Percentiles rank a stretch among this genome's conserved stretches.
phyloP scores from a whole-genome alignment of 1,284 basidiomycete species.

The Naganishia liquefaciens region DNA sequence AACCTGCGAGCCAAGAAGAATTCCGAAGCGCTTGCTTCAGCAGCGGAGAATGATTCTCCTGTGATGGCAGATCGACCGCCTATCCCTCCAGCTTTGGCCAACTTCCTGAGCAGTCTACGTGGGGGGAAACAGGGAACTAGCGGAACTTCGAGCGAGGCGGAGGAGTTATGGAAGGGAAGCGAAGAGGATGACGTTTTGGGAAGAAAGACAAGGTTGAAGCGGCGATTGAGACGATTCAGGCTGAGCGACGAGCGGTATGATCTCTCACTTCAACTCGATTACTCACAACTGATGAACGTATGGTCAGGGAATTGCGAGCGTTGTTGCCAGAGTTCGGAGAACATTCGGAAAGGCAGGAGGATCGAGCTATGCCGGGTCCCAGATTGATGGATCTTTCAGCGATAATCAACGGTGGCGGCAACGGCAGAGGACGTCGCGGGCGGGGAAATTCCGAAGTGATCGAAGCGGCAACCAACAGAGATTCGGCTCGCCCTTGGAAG shows the following conservation, averaged over 20 bases:
- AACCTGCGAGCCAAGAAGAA: slow-evolving; percentile 24
- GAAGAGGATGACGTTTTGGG: slow-evolving; percentile 58
- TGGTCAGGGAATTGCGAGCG: slow-evolving; percentile 13
- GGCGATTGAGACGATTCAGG: slow-evolving; percentile 26
- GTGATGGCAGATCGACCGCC: slow-evolving; percentile 42
- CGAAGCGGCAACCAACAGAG: slow-evolving; percentile 24
- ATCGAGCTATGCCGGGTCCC: not conserved
- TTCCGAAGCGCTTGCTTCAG: slow-evolving; percentile 32
- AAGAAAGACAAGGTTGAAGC: slow-evolving; percentile 20
- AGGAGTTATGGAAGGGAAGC: slow-evolving; percentile 59
- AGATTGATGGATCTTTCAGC: slow-evolving; percentile 18
- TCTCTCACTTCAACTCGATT: not conserved
- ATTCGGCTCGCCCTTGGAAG: slow-evolving; percentile 41
- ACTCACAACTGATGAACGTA: not conserved
- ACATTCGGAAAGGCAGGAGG: not conserved
- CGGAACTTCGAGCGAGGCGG: not conserved
- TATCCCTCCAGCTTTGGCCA: slow-evolving; percentile 35
- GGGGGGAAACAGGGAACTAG: slow-evolving; percentile 1
- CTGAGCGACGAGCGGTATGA: slow-evolving; percentile 31
- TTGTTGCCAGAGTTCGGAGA: slow-evolving; percentile 26
- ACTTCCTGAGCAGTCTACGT: slow-evolving; percentile 15
- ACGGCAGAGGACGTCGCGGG: slow-evolving; percentile 1
- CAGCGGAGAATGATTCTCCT: slow-evolving; percentile 53
- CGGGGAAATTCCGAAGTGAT: not conserved
- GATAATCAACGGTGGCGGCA: slow-evolving; percentile 2